Conservation (phyloP, 768 basidiomycete species). For the Leccinum broughii region DNA sequence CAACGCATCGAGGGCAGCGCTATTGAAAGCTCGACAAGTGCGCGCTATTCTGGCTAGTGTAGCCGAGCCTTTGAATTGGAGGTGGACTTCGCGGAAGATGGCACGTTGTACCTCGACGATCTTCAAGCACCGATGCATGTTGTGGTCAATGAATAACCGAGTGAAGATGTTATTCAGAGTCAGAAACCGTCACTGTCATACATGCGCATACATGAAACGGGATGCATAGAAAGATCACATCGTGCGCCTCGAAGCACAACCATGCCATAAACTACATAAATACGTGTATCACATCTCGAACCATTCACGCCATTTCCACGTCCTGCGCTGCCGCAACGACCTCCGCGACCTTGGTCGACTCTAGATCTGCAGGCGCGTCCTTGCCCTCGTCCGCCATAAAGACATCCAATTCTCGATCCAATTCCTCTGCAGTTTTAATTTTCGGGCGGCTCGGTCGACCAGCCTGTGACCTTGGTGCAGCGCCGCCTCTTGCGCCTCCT, state of each 20-base stretch:
- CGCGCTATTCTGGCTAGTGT: conserved; percentile 27
- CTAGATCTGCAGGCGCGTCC: conserved; percentile 21
- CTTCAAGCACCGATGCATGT: conserved; percentile 28
- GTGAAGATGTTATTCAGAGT: neutral
- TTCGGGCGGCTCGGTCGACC: conserved; percentile 42
- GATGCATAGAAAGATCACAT: conserved; percentile 1
- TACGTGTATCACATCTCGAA: conserved; percentile 7
- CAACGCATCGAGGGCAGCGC: conserved; percentile 25
- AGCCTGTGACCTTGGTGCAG: conserved; percentile 25
- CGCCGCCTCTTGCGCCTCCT: conserved; percentile 14
- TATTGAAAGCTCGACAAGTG: conserved; percentile 26
- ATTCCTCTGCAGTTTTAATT: conserved; percentile 74
- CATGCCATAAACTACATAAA: conserved; percentile 23
- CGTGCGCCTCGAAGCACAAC: neutral
- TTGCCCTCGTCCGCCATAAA: conserved; percentile 68
- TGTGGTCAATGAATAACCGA: neutral
- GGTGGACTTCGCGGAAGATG: conserved; percentile 22
- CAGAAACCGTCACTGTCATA: neutral
- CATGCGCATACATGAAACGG: neutral
- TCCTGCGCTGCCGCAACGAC: conserved; percentile 36
- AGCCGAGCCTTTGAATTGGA: neutral
- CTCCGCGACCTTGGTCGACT: conserved; percentile 13
- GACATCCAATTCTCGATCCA: conserved; percentile 86
- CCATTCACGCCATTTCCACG: conserved; percentile 52
- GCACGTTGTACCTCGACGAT: conserved; percentile 29